Conservation (phyloP, 305 asterid species). For the Salvia sclarea region DNA sequence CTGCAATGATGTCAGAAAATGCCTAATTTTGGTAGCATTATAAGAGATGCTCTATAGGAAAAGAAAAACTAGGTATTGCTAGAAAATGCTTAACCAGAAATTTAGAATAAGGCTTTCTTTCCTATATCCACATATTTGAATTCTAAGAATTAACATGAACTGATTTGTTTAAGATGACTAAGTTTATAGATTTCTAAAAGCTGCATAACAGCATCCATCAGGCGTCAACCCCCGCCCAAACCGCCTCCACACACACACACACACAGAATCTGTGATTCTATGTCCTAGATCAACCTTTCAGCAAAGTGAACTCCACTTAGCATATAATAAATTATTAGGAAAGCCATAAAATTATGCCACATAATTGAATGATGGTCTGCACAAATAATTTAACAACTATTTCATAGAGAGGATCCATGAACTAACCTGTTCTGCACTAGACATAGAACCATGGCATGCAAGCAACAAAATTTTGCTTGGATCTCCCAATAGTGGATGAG, state of each 20-base stretch:
- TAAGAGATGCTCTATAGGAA: background rate
- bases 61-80: background rate
- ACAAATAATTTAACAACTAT: conserved; percentile 15
- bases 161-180: background rate
- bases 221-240: background rate
- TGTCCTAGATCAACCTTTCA: background rate
- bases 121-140: background rate
- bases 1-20: too few relatives aligned
- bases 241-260: too few relatives aligned
- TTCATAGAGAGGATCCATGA: conserved; percentile 12
- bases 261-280: background rate
- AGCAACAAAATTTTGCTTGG: conserved; percentile 82
- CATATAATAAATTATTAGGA: conserved; percentile 15
- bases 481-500: conserved; percentile 88
- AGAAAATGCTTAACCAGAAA: background rate
- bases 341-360: conserved; percentile 3
- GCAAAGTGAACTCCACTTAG: conserved; percentile 12
- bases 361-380: conserved; percentile 12
- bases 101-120: background rate
- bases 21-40: too few relatives aligned
- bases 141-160: background rate
- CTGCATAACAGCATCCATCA: background rate
- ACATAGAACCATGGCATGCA: conserved; percentile 99
- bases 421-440: conserved; percentile 89
- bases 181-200: background rate